Evolutionary conservation across 495 filamentous ascomycete genomes (phyloP), one percentile per base, ranked within the genome.

Genomic region (Trichocladium uniseriatum): DNA sequence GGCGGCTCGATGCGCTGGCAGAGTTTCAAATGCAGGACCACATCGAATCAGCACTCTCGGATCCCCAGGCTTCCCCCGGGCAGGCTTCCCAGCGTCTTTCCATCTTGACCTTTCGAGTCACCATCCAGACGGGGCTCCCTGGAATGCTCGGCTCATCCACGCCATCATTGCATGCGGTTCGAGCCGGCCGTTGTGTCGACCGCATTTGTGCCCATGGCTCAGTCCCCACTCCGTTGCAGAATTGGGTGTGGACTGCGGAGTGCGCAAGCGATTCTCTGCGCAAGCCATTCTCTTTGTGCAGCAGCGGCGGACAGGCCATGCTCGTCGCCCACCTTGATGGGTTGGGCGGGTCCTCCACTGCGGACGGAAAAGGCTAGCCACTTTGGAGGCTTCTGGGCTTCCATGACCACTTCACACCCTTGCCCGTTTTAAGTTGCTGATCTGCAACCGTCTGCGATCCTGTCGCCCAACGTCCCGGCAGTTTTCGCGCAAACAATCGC

Each of bases 1-100:
- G 15, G 52, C 54, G 56, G 52, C 42, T 57, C 52, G 47, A 60
- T 64, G 59, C 56, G 61, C 56, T 64, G 61, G 58, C 61, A 59
- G 40, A 60, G 61, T 64, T 64, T 64, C 61, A 61, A 58, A 53
- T 54, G 54, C 54, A 53, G 35, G 37, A 41, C 47, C 28, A 38
- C 48, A 43, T 56, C 61, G 44, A 59, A 64, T 59, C 53, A 57
- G 44, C 42, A 45, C 43, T 38, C 49, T 21, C 24, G 43, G 45
- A 43, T 48, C 38, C 34, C 20, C 38, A 50, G 13, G 38, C 31
- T 32, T 32, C n/a, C n/a, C n/a, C n/a, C n/a, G n/a, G n/a, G n/a
- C n/a, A n/a, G n/a, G n/a, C n/a, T n/a, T 27, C 24, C 24, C 24
- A 27, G 24, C 24, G 24, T 8, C 4, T 8, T 27, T 3, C 24